Percentiles rank a stretch among this genome's conserved stretches.
These are phyloP conservation scores for Trypanosoma theileri DNA, from an alignment of 208 protist species.

Conservation along the genomic window DNA sequence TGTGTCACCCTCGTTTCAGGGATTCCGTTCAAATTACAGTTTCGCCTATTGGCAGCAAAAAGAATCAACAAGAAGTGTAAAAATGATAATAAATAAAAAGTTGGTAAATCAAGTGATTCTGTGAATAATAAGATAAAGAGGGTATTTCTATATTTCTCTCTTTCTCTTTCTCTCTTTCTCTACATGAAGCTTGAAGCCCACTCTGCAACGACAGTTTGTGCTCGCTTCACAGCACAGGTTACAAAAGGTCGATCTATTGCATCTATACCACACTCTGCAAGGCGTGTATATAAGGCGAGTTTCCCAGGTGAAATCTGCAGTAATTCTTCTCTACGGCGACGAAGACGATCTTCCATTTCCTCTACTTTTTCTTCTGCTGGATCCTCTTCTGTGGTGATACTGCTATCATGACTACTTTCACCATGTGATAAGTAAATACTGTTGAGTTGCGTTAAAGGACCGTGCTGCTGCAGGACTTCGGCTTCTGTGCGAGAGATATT, in stretches of 20 bases:
- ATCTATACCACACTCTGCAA: conserved; percentile 41
- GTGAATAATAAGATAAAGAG: too few relatives aligned
- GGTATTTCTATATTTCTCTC: too few relatives aligned
- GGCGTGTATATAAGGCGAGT: conserved; percentile 33
- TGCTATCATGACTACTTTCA: neutral
- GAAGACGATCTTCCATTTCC: neutral
- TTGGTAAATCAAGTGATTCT: too few relatives aligned
- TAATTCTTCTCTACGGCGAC: conserved; percentile 14
- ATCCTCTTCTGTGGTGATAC: neutral
- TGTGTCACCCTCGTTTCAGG: too few relatives aligned
- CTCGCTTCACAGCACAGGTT: conserved; percentile 29
- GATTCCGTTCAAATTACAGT: too few relatives aligned
- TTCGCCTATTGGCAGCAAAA: too few relatives aligned
- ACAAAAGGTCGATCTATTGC: conserved; percentile 38
- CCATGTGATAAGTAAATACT: conserved; percentile 12
- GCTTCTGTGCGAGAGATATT: conserved; percentile 8
- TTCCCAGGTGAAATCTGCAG: conserved; percentile 22
- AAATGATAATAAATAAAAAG: too few relatives aligned
- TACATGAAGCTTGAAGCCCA: conserved; percentile 22
- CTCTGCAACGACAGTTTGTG: conserved; percentile 1
- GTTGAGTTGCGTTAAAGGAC: conserved; percentile 37
- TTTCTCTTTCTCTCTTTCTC: too few relatives aligned
- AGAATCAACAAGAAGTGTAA: too few relatives aligned
- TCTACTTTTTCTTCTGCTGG: neutral
- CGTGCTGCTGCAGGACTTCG: conserved; percentile 27